A percentile compares a stretch with the other conserved stretches of the same genome.
Conservation (phyloP, 768 basidiomycete genomes). For the Agrocybe praecox region DNA sequence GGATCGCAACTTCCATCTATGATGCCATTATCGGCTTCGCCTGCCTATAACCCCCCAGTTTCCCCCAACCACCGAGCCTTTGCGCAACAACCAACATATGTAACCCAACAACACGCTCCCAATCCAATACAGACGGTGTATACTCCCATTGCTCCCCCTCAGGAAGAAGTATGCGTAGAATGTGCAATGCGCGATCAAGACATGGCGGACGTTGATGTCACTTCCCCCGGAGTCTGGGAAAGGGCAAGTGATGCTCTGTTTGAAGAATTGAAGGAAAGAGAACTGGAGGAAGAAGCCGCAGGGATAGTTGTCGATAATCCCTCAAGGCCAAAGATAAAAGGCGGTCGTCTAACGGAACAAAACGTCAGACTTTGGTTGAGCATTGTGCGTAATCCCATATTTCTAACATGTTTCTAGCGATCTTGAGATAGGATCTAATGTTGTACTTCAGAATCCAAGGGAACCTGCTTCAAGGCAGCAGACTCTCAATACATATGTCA, state of each 20-base stretch:
- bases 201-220: slow-evolving; percentile 94
- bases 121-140: slow-evolving; percentile 65
- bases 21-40: slow-evolving; percentile 60
- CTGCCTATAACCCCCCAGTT: slow-evolving; percentile 64
- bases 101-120: slow-evolving; percentile 56
- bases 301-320: slow-evolving; percentile 56
- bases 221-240: slow-evolving; percentile 87
- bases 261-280: slow-evolving; percentile 74
- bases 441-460: slow-evolving; percentile 73
- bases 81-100: slow-evolving; percentile 78
- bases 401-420: not conserved
- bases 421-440: not conserved
- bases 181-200: slow-evolving; percentile 99
- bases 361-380: slow-evolving; percentile 82
- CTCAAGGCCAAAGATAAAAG: slow-evolving; percentile 61
- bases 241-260: slow-evolving; percentile 84
- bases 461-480: slow-evolving; percentile 86
- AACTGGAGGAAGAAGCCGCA: slow-evolving; percentile 65
- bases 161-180: slow-evolving; percentile 91
- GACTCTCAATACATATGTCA: slow-evolving; percentile 81
- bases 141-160: slow-evolving; percentile 55
- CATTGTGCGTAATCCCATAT: slow-evolving; percentile 53
- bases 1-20: slow-evolving; percentile 41
- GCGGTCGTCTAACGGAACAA: slow-evolving; percentile 72
- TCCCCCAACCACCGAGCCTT: slow-evolving; percentile 68